Evolutionary conservation across 148 eudicot genomes (phyloP), one percentile per base, ranked within the genome.

Genomic region (Beta vulgaris): DNA sequence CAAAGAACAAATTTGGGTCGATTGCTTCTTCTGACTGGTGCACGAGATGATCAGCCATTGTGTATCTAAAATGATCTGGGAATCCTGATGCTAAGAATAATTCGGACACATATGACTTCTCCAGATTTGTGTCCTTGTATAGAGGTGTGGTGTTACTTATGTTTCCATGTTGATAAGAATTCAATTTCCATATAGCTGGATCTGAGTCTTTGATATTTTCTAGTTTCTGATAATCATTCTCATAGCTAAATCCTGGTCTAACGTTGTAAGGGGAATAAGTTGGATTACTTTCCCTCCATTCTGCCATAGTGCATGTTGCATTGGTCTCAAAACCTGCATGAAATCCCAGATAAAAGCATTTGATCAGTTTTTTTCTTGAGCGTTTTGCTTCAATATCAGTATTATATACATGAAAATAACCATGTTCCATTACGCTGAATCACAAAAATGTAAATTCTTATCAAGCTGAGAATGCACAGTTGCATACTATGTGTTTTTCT

Each of bases 1-100:
- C 78, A 79, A 79, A 75, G 79, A 88, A 90, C 80, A 90, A 65
- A 18, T 83, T 81, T 43, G 96, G 93, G 79, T 86, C 80, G 77
- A 90, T 87, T 70, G 82, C 71, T 76, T 79, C 73, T 72, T 77
- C 73, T 19, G 84, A 80, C 72, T 79, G 79, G 65, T 60, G 66
- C 65, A 83, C 80, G 80, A 74, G 82, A 48, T 71, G 67, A 54
- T 73, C 44, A 61, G 58, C 69, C 53, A 71, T 72, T 73, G 75
- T 77, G 73, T 62, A 57, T 55, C 79, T 79, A 35, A 74, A 68
- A 66, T 86, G 82, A 71, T 75, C 85, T 40, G 87, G 78, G 46
- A 89, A 72, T 57, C 89, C 88, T 5, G 90, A 84, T 70, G 86
- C 83, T 74, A 75, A 74, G 54, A 93, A 58, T 64, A 93, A 81